Evolutionary conservation across 495 filamentous ascomycete genomes (phyloP).

Genomic region (Poronia punctata): DNA sequence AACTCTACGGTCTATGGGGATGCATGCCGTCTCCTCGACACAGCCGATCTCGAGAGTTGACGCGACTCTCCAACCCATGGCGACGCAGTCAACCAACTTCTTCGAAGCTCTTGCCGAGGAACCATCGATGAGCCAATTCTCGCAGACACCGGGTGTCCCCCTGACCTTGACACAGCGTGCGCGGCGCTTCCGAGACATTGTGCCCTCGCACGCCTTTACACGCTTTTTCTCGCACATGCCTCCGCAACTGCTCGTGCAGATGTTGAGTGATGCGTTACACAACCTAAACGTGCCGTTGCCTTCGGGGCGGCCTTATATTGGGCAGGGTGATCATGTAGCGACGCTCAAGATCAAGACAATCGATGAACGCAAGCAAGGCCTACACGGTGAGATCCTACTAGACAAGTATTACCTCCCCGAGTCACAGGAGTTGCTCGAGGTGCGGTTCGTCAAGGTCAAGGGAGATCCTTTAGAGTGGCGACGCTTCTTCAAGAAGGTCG

Average conservation of each 20-base stretch:
- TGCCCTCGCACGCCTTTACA: slow-evolving; percentile 71
- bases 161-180: slow-evolving; percentile 79
- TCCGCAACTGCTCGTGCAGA: slow-evolving; percentile 67
- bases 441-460: slow-evolving; percentile 88
- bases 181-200: slow-evolving; percentile 78
- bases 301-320: slow-evolving; percentile 22
- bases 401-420: slow-evolving; percentile 54
- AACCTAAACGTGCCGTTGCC: slow-evolving; percentile 73
- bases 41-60: slow-evolving; percentile 38
- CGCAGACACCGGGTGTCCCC: slow-evolving; percentile 69
- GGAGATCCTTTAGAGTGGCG: slow-evolving; percentile 97
- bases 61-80: slow-evolving; percentile 20
- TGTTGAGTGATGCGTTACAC: slow-evolving; percentile 75
- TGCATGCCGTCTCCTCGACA: slow-evolving; percentile 50
- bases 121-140: slow-evolving; percentile 89
- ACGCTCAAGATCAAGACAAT: slow-evolving; percentile 65
- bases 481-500: slow-evolving; percentile 91
- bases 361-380: slow-evolving; percentile 69
- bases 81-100: slow-evolving; percentile 31
- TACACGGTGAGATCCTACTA: slow-evolving; percentile 79
- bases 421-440: slow-evolving; percentile 61
- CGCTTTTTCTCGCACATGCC: slow-evolving; percentile 86
- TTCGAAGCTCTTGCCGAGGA: slow-evolving; percentile 72
- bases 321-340: slow-evolving; percentile 42
- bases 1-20: slow-evolving; percentile 30